Evolutionary conservation across 805 yeast genomes (phyloP).

Genomic region (Candida piceae): DNA sequence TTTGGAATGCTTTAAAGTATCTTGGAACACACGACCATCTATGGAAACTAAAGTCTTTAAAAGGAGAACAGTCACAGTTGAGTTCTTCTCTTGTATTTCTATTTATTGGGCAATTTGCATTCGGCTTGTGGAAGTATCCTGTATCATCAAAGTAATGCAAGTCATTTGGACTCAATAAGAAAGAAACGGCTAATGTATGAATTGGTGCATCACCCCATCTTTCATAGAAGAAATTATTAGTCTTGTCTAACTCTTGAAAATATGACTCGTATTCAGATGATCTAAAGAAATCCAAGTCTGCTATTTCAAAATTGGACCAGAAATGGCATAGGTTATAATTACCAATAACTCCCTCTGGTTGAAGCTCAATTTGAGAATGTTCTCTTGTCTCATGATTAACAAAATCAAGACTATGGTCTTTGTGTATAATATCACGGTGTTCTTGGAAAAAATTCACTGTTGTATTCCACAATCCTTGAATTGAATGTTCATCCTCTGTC

Average conservation of each 20-base stretch:
- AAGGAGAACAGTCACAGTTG: slow-evolving; percentile 46
- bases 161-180: slow-evolving; percentile 41
- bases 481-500: slow-evolving; percentile 42
- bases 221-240: slow-evolving; percentile 69
- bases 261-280: slow-evolving; percentile 47
- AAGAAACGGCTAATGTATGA: slow-evolving; percentile 59
- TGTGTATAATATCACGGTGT: slow-evolving; percentile 33
- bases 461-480: slow-evolving; percentile 45
- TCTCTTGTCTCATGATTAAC: slow-evolving; percentile 39
- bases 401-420: slow-evolving; percentile 39
- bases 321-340: slow-evolving; percentile 52
- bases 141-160: slow-evolving; percentile 58
- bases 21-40: slow-evolving; percentile 48
- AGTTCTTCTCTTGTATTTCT: slow-evolving; percentile 37
- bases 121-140: slow-evolving; percentile 53
- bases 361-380: slow-evolving; percentile 32
- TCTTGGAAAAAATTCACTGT: slow-evolving; percentile 38
- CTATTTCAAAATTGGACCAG: slow-evolving; percentile 69
- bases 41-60: slow-evolving; percentile 46
- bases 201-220: slow-evolving; percentile 81
- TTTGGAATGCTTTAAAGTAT: slow-evolving; percentile 26
- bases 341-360: slow-evolving; percentile 28
- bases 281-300: slow-evolving; percentile 53
- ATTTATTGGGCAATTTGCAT: slow-evolving; percentile 53
- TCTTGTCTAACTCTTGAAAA: slow-evolving; percentile 51